Conservation (phyloP, 306 rosid genomes). For the Gastrolobium villosum region DNA sequence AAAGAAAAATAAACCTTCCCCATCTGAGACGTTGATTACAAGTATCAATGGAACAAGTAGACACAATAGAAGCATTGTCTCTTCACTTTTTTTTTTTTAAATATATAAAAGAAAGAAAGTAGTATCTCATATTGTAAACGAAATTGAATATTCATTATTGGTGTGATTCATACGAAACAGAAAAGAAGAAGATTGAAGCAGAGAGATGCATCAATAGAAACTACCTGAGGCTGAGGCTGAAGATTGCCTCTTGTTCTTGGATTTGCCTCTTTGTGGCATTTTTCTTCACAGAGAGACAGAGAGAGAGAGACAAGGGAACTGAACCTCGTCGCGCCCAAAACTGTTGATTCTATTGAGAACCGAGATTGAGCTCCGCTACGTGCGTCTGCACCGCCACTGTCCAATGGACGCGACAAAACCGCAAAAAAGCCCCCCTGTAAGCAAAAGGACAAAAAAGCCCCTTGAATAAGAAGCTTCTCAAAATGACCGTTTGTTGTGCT, state of each 20-base stretch:
- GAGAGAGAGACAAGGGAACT: not conserved
- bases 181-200: not conserved
- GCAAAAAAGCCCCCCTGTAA: not conserved
- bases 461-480: not conserved
- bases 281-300: not conserved
- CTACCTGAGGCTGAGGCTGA: constrained; percentile 35
- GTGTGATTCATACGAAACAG: constrained; percentile 4
- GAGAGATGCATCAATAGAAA: not conserved
- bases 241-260: constrained; percentile 39
- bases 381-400: constrained; percentile 35
- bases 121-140: not conserved
- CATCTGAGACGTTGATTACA: not conserved
- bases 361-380: constrained; percentile 2
- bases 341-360: constrained; percentile 38
- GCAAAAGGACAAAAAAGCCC: constrained; percentile 6
- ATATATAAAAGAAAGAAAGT: not conserved
- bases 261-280: constrained; percentile 54
- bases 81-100: not conserved
- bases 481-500: too few species aligned
- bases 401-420: not conserved
- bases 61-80: not conserved
- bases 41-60: not conserved
- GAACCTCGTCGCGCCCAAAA: constrained; percentile 46
- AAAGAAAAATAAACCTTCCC: not conserved
- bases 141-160: not conserved